Percentiles rank a stretch among this genome's conserved stretches.
phyloP scores from a whole-genome alignment of 768 basidiomycete species.

The Boletus eberwhitei region DNA sequence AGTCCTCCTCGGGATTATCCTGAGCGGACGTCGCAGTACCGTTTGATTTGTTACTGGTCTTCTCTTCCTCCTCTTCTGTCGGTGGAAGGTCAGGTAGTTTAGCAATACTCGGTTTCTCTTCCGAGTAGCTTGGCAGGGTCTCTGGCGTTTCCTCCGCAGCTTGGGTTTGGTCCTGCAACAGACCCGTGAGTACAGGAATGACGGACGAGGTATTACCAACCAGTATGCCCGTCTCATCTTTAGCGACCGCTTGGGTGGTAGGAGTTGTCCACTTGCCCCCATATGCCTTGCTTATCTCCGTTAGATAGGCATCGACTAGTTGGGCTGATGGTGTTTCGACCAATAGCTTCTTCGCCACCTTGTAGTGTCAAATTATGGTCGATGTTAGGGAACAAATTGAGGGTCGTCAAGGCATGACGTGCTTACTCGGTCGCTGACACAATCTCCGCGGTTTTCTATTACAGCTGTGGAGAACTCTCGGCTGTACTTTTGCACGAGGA shows the following conservation, averaged over 20 bases:
- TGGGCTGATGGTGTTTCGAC: conserved; percentile 65
- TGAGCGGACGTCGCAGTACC: conserved; percentile 4
- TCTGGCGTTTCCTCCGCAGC: conserved; percentile 10
- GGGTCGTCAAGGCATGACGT: neutral
- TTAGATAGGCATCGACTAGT: conserved; percentile 84
- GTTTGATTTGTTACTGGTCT: conserved; percentile 8
- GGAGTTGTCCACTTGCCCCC: conserved; percentile 63
- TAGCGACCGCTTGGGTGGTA: conserved; percentile 21
- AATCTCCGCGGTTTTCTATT: conserved; percentile 78
- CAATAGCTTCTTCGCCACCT: conserved; percentile 76
- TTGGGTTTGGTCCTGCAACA: conserved; percentile 7
- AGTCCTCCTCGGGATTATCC: conserved; percentile 55
- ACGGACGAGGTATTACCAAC: conserved; percentile 30
- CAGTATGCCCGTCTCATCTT: conserved; percentile 35
- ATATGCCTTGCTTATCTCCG: conserved; percentile 88
- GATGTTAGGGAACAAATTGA: neutral
- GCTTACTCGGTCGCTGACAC: conserved; percentile 81
- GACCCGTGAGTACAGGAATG: conserved; percentile 1
- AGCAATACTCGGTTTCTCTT: conserved; percentile 20
- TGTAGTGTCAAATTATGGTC: conserved; percentile 4
- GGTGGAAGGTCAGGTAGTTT: conserved; percentile 53
- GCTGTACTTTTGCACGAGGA: conserved; percentile 95
- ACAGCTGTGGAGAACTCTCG: conserved; percentile 83
- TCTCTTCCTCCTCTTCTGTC: conserved; percentile 44
- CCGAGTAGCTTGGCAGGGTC: conserved; percentile 28